Conservation (phyloP, 352 stramenopile genomes). For the Globisporangium parvum region DNA sequence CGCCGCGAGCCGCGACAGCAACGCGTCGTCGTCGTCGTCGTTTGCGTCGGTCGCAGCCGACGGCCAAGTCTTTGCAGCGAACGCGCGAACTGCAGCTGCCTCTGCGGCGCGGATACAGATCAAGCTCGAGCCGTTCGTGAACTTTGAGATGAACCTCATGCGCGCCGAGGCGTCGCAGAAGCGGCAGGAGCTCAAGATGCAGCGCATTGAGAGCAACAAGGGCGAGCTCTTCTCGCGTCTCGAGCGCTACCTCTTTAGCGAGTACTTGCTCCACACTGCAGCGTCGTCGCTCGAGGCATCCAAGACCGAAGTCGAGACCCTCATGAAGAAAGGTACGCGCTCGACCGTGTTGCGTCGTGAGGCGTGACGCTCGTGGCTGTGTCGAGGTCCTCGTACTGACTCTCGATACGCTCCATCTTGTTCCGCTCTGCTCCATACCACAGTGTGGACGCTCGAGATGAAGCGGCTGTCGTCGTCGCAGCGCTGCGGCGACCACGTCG, state of each 20-base stretch:
- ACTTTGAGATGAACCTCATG: constrained; percentile 82
- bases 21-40: constrained; percentile 1
- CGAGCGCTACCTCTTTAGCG: constrained; percentile 71
- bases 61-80: constrained; percentile 22
- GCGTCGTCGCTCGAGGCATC: constrained; percentile 44
- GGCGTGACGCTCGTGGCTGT: neutral
- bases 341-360: no score
- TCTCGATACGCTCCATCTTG: no score
- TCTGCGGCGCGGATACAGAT: constrained; percentile 49
- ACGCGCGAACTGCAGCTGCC: constrained; percentile 8
- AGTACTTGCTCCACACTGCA: constrained; percentile 73
- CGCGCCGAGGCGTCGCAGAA: constrained; percentile 71
- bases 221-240: constrained; percentile 65
- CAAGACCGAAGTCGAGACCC: constrained; percentile 57
- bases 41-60: constrained; percentile 8
- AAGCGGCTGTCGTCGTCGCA: constrained; percentile 51
- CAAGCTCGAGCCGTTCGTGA: constrained; percentile 75
- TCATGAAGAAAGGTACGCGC: constrained; percentile 66
- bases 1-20: neutral
- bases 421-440: constrained; percentile 5
- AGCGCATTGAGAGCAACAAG: constrained; percentile 78
- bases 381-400: neutral
- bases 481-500: constrained; percentile 50
- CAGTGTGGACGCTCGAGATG: constrained; percentile 56
- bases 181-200: constrained; percentile 79